Conservation (phyloP, 805 yeast species). For the Ogataea trehalophila region DNA sequence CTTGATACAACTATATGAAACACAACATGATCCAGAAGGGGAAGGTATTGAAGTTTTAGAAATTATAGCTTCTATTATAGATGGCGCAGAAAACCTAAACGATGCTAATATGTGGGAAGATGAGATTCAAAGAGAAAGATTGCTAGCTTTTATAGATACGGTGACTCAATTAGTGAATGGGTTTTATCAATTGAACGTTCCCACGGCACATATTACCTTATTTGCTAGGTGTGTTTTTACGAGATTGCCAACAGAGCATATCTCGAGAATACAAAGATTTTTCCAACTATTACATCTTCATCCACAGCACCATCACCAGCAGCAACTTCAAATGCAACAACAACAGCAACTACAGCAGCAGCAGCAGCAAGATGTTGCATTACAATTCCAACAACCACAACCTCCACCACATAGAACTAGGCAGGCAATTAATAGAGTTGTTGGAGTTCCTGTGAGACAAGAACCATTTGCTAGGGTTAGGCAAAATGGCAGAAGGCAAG, state of each 20-base stretch:
- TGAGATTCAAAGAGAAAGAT: slow-evolving; percentile 21
- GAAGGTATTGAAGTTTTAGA: slow-evolving; percentile 29
- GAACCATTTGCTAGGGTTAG: slow-evolving; percentile 3
- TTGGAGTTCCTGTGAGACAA: slow-evolving; percentile 1
- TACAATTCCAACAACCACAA: background rate
- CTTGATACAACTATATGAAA: slow-evolving; percentile 37
- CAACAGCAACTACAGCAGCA: slow-evolving; percentile 15
- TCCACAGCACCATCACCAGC: slow-evolving; percentile 4
- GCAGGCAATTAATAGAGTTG: background rate
- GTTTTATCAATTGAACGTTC: slow-evolving; percentile 23
- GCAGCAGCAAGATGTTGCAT: background rate
- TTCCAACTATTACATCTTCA: slow-evolving; percentile 21
- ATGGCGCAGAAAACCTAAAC: slow-evolving; percentile 15
- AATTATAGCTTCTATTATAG: slow-evolving; percentile 26
- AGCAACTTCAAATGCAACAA: slow-evolving; percentile 11
- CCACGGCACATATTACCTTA: slow-evolving; percentile 23
- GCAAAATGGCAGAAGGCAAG: background rate
- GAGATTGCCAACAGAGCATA: slow-evolving; percentile 26
- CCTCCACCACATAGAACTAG: background rate
- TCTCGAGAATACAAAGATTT: slow-evolving; percentile 29
- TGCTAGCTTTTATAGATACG: slow-evolving; percentile 24
- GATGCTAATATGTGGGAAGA: slow-evolving; percentile 13
- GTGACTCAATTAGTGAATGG: slow-evolving; percentile 27
- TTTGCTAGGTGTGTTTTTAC: slow-evolving; percentile 29
- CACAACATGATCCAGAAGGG: slow-evolving; percentile 28